These are phyloP conservation scores for Pichia inconspicua DNA, from an alignment of 1,139 yeast species.

Conservation along the genomic window DNA sequence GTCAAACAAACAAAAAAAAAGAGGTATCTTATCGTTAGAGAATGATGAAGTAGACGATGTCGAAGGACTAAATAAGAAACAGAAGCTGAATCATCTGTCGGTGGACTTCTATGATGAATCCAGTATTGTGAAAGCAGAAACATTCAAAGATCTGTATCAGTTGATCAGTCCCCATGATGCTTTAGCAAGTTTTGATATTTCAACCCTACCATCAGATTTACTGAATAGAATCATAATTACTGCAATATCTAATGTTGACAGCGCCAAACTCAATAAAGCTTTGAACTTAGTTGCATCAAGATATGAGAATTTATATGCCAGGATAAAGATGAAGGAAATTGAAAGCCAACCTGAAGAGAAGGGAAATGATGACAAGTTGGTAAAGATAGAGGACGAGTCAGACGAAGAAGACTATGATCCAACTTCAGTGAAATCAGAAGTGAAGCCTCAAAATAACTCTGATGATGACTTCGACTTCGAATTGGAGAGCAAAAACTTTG, in stretches of 20 bases:
- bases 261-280: slow-evolving; percentile 53
- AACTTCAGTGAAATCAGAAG: slow-evolving; percentile 13
- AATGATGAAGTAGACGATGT: slow-evolving; percentile 18
- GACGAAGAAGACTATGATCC: slow-evolving; percentile 25
- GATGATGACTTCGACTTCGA: slow-evolving; percentile 35
- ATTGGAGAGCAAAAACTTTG: slow-evolving; percentile 39
- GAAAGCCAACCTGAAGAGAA: not conserved
- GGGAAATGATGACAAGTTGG: not conserved
- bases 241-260: slow-evolving; percentile 50
- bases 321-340: slow-evolving; percentile 1
- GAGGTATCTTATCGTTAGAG: slow-evolving; percentile 20
- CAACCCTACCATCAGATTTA: slow-evolving; percentile 56
- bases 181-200: slow-evolving; percentile 55
- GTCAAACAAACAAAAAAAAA: slow-evolving; percentile 22
- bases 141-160: slow-evolving; percentile 43
- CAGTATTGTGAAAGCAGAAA: slow-evolving; percentile 31
- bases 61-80: slow-evolving; percentile 21
- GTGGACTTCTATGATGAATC: slow-evolving; percentile 30
- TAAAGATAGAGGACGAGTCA: not conserved
- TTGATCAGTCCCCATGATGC: slow-evolving; percentile 57
- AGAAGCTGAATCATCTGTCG: slow-evolving; percentile 15
- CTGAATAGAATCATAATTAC: slow-evolving; percentile 59
- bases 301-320: slow-evolving; percentile 13
- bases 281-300: slow-evolving; percentile 61
- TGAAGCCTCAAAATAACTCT: slow-evolving; percentile 25